phyloP scores from a whole-genome alignment of 2,329 filamentous ascomycete species.

The Calcarisporium arbuscula region DNA sequence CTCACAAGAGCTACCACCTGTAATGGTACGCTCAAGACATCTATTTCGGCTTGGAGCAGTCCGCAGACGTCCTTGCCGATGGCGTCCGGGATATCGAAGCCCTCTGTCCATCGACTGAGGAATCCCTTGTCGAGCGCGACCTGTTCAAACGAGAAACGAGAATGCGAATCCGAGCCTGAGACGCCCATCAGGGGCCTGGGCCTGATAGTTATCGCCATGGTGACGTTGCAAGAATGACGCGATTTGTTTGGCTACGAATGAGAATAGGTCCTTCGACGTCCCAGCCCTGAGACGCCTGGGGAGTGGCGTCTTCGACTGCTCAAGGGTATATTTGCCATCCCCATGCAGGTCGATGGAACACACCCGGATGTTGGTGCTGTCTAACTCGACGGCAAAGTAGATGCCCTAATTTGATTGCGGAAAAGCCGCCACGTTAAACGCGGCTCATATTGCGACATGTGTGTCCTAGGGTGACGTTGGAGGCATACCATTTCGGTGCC shows the following conservation, averaged over 20 bases:
- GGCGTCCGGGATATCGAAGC: conserved; percentile 90
- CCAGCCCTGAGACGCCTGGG: conserved; percentile 87
- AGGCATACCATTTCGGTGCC: conserved; percentile 82
- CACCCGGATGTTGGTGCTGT: conserved; percentile 96
- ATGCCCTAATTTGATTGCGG: conserved; percentile 61
- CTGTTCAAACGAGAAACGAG: conserved; percentile 92
- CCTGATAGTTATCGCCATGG: conserved; percentile 79
- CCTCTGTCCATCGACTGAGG: conserved; percentile 96
- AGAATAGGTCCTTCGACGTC: conserved; percentile 79
- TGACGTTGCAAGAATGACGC: conserved; percentile 81
- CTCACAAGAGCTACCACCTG: conserved; percentile 95
- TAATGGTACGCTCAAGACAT: conserved; percentile 78
- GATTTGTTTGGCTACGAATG: conserved; percentile 89
- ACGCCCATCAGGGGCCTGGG: conserved; percentile 58
- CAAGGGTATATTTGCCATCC: conserved; percentile 90
- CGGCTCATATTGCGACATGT: no score
- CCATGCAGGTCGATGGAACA: conserved; percentile 92
- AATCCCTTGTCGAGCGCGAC: conserved; percentile 91
- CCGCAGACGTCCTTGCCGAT: conserved; percentile 92
- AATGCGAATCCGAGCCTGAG: conserved; percentile 97
- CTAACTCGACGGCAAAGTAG: conserved; percentile 95
- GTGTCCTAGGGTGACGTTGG: conserved; percentile 1
- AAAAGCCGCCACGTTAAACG: no score
- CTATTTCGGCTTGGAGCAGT: conserved; percentile 82
- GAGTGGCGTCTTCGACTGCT: conserved; percentile 86